Percentiles rank a stretch among this genome's conserved stretches.
phyloP scores from a whole-genome alignment of 441 rosid genomes.

The Populus trichocarpa region DNA sequence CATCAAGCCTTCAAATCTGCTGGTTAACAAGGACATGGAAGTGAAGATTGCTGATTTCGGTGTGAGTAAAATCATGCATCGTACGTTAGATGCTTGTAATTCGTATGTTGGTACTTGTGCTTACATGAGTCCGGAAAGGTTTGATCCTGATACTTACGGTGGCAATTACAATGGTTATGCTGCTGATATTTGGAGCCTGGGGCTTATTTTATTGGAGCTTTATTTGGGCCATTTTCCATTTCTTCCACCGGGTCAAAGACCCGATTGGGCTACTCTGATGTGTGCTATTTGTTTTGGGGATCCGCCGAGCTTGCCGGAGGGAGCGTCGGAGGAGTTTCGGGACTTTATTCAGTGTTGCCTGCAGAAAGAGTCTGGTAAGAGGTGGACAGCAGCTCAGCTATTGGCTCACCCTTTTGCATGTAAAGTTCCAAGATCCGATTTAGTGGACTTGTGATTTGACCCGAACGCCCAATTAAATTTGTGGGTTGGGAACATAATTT shows the following conservation, averaged over 20 bases:
- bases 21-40: constrained; percentile 52
- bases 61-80: constrained; percentile 68
- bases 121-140: constrained; percentile 92
- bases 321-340: constrained; percentile 61
- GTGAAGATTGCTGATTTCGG: constrained; percentile 93
- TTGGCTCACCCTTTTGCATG: constrained; percentile 64
- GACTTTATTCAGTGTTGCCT: constrained; percentile 69
- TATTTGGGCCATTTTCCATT: constrained; percentile 75
- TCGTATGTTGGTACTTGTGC: constrained; percentile 95
- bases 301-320: constrained; percentile 62
- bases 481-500: neutral
- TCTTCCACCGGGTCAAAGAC: constrained; percentile 65
- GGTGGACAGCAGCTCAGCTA: constrained; percentile 73
- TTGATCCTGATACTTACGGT: constrained; percentile 70
- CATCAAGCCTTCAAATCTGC: constrained; percentile 78
- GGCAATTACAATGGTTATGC: constrained; percentile 71
- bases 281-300: constrained; percentile 93
- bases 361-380: constrained; percentile 63
- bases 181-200: constrained; percentile 90
- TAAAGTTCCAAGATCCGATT: constrained; percentile 25
- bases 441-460: neutral
- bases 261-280: constrained; percentile 93
- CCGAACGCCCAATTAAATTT: neutral
- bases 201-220: constrained; percentile 77
- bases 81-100: constrained; percentile 70